A percentile compares a stretch with the other conserved stretches of the same genome.
Evolutionary conservation across 768 basidiomycete species (phyloP).

Genomic region (Phylloporus scabripes): DNA sequence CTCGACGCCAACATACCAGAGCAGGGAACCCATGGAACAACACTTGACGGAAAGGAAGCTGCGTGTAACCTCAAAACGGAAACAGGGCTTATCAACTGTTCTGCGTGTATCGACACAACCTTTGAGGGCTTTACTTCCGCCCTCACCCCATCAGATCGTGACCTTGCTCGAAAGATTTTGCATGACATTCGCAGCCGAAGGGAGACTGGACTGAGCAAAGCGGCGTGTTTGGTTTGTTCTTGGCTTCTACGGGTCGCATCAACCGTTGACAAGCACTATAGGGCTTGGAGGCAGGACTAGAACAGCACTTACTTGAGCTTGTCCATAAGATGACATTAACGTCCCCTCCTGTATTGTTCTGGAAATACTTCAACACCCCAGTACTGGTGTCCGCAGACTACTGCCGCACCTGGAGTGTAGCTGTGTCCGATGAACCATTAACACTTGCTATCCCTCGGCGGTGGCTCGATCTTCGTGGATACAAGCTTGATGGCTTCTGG

Average conservation of each 20-base stretch:
- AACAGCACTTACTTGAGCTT: slow-evolving; percentile 27
- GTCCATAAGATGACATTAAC: slow-evolving; percentile 41
- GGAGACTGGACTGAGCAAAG: slow-evolving; percentile 27
- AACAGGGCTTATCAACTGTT: slow-evolving; percentile 30
- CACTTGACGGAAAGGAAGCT: slow-evolving; percentile 37
- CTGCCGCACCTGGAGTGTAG: slow-evolving; percentile 51
- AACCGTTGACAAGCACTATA: slow-evolving; percentile 3
- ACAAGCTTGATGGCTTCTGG: slow-evolving; percentile 59
- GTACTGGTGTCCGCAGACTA: slow-evolving; percentile 53
- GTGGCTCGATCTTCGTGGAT: slow-evolving; percentile 72
- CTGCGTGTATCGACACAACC: slow-evolving; percentile 23
- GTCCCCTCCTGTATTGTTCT: slow-evolving; percentile 54
- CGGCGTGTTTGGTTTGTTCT: slow-evolving; percentile 29
- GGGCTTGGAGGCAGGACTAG: slow-evolving; percentile 11
- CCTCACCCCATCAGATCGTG: slow-evolving; percentile 19
- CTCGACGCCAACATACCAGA: slow-evolving; percentile 12
- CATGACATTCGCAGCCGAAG: slow-evolving; percentile 10
- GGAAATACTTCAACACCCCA: slow-evolving; percentile 57
- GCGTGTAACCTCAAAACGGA: slow-evolving; percentile 40
- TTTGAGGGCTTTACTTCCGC: slow-evolving; percentile 17
- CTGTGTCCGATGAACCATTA: slow-evolving; percentile 41
- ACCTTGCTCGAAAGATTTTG: slow-evolving; percentile 15
- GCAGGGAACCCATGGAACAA: slow-evolving; percentile 38
- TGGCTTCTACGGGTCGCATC: neutral
- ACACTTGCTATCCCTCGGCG: slow-evolving; percentile 58